A percentile compares a stretch with the other conserved stretches of the same genome.
Evolutionary conservation across 2,329 filamentous ascomycete genomes (phyloP).

Genomic region (Paraphaeosphaeria minitans): DNA sequence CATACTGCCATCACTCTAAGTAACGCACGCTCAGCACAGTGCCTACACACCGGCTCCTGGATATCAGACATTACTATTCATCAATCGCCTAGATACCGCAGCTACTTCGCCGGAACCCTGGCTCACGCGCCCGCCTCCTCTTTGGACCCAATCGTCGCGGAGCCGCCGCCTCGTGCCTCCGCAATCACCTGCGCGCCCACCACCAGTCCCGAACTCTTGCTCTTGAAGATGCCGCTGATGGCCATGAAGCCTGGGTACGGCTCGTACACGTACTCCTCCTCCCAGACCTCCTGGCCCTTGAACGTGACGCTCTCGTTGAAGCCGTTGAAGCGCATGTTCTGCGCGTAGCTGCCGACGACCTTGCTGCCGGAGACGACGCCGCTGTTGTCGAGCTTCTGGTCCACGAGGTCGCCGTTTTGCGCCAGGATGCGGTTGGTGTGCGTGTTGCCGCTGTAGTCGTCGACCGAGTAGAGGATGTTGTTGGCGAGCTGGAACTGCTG

Average conservation of each 20-base stretch:
- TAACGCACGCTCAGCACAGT: neutral
- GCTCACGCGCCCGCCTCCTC: conserved; percentile 19
- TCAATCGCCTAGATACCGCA: neutral
- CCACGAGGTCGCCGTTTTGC: conserved; percentile 61
- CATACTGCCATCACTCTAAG: neutral
- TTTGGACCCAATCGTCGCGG: conserved; percentile 55
- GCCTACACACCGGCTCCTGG: neutral
- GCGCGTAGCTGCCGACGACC: conserved; percentile 57
- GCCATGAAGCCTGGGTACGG: conserved; percentile 57
- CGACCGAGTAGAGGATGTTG: conserved; percentile 65
- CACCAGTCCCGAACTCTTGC: conserved; percentile 55
- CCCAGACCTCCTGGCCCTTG: conserved; percentile 55
- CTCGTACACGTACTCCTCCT: conserved; percentile 60
- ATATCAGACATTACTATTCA: conserved; percentile 8
- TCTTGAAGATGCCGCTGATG: conserved; percentile 55
- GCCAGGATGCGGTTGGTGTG: conserved; percentile 61
- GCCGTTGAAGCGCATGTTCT: conserved; percentile 62
- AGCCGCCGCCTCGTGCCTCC: conserved; percentile 59
- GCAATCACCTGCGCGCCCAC: conserved; percentile 59
- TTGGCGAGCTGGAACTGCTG: conserved; percentile 57
- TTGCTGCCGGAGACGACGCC: conserved; percentile 53
- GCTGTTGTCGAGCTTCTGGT: conserved; percentile 60
- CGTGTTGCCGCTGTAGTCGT: conserved; percentile 62
- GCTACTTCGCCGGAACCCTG: neutral
- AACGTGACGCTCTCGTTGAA: conserved; percentile 48